These are phyloP conservation scores for Lactifluus piperatus DNA, from an alignment of 768 basidiomycete genomes.

Conservation along the genomic window DNA sequence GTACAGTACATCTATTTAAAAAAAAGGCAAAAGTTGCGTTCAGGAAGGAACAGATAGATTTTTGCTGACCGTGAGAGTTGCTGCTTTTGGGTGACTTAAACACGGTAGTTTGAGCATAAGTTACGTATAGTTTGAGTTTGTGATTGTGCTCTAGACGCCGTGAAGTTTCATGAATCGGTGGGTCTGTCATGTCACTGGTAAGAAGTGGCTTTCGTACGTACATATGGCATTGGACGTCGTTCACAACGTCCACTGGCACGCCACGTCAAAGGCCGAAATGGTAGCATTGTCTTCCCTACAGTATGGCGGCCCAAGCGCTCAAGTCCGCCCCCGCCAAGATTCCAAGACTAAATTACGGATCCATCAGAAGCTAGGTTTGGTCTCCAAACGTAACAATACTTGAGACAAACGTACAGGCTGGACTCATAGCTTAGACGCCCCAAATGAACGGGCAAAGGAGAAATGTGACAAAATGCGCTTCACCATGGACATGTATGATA, in stretches of 20 bases:
- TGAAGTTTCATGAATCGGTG: background rate
- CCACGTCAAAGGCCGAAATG: background rate
- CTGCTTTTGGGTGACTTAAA: too few relatives aligned
- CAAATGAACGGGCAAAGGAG: background rate
- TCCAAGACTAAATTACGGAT: background rate
- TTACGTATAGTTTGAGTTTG: background rate
- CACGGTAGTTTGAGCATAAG: too few relatives aligned
- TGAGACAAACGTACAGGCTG: background rate
- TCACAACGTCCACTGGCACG: conserved; percentile 2
- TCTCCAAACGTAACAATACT: conserved; percentile 3
- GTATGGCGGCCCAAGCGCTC: too few relatives aligned
- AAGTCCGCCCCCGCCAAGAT: background rate
- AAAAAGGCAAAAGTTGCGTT: too few relatives aligned
- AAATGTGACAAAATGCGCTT: conserved; percentile 8
- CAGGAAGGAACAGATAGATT: too few relatives aligned
- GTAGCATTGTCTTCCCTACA: background rate
- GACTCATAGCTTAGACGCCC: background rate
- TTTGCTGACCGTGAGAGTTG: too few relatives aligned
- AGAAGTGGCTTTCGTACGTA: conserved; percentile 10
- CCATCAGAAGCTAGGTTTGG: background rate
- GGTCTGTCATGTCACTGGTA: conserved; percentile 2
- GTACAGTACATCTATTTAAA: too few relatives aligned
- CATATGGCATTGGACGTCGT: background rate
- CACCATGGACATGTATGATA: conserved; percentile 6
- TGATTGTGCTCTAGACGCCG: background rate